Base-by-base conservation (phyloP, 2,329 filamentous ascomycete species). In the Colletotrichum paranaense region DNA sequence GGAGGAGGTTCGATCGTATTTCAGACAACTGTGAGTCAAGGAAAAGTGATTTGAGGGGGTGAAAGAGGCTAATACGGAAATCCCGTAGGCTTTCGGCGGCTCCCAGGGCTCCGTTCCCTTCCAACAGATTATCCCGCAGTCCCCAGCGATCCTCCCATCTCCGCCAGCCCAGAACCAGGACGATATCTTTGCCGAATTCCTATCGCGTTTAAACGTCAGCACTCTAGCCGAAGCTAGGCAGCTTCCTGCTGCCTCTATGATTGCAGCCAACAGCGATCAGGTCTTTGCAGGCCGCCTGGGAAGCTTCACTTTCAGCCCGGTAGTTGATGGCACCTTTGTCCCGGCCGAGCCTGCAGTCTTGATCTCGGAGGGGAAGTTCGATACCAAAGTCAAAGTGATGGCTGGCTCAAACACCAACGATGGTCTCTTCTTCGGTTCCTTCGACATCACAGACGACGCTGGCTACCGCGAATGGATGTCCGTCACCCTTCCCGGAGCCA, bases 371-470 rank as follows among this genome's bases (percentile, higher is more conserved):
- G 67, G 62, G 1, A 42, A 30, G 2, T 76, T 52, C 30, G 57
- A 73, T 2, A 35, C 58, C 14, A 46, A 28, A 9, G 65, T 75
- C 11, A 14, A 52, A 2, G 28, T 78, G 7, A 70, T 78, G 62
- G 55, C 74, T 14, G 75, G 76, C 5, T 74, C 87, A 77, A 88
- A 87, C 72, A 86, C 86, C 4, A 84, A 90, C 75, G 88, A 90
- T 81, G 87, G 85, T 5, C 76, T 80, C 16, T 72, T 74, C 2
- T 89, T 89, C 73, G 83, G 83, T 5, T 84, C 84, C 0, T 82
- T 83, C 46, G 82, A 83, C 56, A 85, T 89, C 59, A 80, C 77
- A 3, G 86, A 83, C 0, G 80, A 75, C 82, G 4, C 38, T 19
- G 38, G 9, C 38, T 42, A 42, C 14, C 38, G 16, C 38, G 38